phyloP scores from a whole-genome alignment of 768 basidiomycete species.

The Imleria badia region DNA sequence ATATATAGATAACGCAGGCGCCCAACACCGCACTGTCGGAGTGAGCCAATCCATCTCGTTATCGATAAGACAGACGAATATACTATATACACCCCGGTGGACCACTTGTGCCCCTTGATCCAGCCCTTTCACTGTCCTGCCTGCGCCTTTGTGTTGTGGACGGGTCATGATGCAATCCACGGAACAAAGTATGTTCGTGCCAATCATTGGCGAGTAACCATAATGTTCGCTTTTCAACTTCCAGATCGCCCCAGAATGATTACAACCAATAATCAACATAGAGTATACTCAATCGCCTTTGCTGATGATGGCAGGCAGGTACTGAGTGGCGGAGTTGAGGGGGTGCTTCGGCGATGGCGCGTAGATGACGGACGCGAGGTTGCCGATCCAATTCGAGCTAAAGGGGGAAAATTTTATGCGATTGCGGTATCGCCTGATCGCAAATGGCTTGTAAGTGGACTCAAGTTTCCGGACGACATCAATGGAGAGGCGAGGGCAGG shows the following conservation, averaged over 20 bases:
- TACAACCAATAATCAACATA: background rate
- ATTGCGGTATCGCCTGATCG: background rate
- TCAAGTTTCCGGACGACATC: background rate
- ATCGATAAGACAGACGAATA: background rate
- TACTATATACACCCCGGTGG: too few relatives aligned
- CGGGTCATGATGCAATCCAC: background rate
- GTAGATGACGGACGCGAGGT: background rate
- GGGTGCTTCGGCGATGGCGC: background rate
- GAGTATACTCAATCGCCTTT: background rate
- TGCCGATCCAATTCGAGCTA: background rate
- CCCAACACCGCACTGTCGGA: too few relatives aligned
- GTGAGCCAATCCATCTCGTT: too few relatives aligned
- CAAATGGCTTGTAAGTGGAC: slow-evolving; percentile 2
- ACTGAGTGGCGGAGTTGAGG: background rate
- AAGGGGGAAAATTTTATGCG: background rate
- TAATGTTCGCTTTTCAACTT: background rate
- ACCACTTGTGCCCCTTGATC: background rate
- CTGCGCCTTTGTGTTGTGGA: too few relatives aligned
- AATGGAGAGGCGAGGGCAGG: background rate
- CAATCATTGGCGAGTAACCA: background rate
- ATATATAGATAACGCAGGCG: too few relatives aligned
- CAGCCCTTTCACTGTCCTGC: background rate
- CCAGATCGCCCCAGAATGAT: background rate
- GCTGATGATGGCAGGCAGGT: background rate
- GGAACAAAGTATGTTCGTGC: background rate